These are phyloP conservation scores for Paraphoma sp. DNA, from an alignment of 2,329 filamentous ascomycete species.

Conservation along the genomic window DNA sequence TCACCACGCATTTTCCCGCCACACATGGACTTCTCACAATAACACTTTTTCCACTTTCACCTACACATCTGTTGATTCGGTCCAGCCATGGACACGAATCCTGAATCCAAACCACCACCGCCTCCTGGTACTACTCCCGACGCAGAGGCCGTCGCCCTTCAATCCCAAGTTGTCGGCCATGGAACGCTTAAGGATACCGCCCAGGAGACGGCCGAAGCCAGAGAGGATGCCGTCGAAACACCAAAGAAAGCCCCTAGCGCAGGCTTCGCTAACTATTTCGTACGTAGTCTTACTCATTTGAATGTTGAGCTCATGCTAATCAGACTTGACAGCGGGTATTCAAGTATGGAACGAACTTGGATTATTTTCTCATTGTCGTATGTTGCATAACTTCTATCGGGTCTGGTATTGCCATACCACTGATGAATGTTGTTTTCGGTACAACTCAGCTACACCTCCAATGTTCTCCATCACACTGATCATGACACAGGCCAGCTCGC, in stretches of 20 bases:
- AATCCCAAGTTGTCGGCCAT: conserved; percentile 5
- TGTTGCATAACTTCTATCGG: conserved; percentile 41
- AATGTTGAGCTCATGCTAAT: not conserved
- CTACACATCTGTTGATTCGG: not conserved
- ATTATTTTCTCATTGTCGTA: conserved; percentile 35
- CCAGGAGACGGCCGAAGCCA: conserved; percentile 10
- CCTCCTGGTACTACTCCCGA: conserved; percentile 6
- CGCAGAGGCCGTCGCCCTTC: conserved; percentile 5
- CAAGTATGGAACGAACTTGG: conserved; percentile 40
- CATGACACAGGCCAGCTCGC: conserved; percentile 47
- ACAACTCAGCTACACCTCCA: conserved; percentile 10
- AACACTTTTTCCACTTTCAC: not conserved
- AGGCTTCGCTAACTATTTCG: conserved; percentile 41
- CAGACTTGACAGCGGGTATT: conserved; percentile 36
- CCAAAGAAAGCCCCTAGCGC: conserved; percentile 27
- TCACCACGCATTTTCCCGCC: not conserved
- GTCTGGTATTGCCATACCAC: conserved; percentile 51
- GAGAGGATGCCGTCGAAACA: conserved; percentile 3
- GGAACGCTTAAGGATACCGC: not conserved
- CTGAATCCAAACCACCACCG: conserved; percentile 1
- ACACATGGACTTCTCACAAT: not conserved
- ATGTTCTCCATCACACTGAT: conserved; percentile 22
- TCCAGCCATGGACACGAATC: conserved; percentile 1
- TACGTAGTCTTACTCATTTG: conserved; percentile 17
- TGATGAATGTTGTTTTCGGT: conserved; percentile 68